A percentile compares a stretch with the other conserved stretches of the same genome.
phyloP scores from a whole-genome alignment of 2,329 filamentous ascomycete genomes.

The Sarocladium oryzae region DNA sequence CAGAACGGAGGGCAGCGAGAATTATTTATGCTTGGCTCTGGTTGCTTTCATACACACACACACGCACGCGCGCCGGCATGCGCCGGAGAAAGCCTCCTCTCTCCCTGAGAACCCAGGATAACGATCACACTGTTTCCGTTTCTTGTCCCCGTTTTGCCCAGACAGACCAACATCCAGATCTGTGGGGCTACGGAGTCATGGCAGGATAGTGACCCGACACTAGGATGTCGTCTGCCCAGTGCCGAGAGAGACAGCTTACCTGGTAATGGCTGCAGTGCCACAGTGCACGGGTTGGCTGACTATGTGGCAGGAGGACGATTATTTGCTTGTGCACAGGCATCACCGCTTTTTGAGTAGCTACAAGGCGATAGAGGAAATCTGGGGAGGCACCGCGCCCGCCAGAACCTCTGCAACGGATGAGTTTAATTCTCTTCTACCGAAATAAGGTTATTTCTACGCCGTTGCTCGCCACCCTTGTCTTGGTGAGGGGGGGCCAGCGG shows the following conservation, averaged over 20 bases:
- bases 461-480: background rate
- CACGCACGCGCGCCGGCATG: too few species aligned
- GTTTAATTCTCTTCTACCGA: background rate
- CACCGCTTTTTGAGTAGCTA: too few species aligned
- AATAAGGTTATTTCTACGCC: conserved; percentile 1
- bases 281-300: too few species aligned
- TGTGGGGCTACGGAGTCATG: background rate
- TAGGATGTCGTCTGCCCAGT: background rate
- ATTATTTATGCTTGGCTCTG: conserved; percentile 6
- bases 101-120: background rate
- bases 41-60: too few species aligned
- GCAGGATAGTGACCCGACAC: background rate
- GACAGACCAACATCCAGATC: background rate
- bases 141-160: conserved; percentile 5
- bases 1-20: background rate
- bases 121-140: conserved; percentile 1
- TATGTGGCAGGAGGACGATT: too few species aligned
- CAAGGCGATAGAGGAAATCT: too few species aligned
- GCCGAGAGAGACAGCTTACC: background rate
- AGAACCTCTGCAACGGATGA: too few species aligned
- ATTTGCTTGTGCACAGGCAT: too few species aligned
- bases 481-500: background rate
- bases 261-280: background rate
- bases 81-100: background rate
- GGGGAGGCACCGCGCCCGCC: too few species aligned